A percentile compares a stretch with the other conserved stretches of the same genome.
Evolutionary conservation across 371 early-diverging fungal genomes (phyloP).

Genomic region (Mucor velutinosus): DNA sequence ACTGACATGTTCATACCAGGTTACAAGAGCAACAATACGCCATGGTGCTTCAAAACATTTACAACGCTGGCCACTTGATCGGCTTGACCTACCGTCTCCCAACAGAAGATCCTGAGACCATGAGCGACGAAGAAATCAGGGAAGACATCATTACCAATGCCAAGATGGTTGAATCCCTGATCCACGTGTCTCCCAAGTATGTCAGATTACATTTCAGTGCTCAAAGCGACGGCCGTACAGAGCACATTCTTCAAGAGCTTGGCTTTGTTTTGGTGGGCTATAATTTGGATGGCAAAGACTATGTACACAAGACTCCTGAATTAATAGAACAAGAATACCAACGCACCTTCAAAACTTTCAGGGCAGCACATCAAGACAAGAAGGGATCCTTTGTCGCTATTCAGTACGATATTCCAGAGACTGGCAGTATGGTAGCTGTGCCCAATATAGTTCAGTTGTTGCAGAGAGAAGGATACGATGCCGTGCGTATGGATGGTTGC

Average conservation of each 20-base stretch:
- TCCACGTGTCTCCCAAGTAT: slow-evolving; percentile 57
- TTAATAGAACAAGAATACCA: slow-evolving; percentile 41
- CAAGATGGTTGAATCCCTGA: slow-evolving; percentile 46
- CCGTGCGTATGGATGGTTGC: slow-evolving; percentile 60
- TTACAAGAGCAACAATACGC: slow-evolving; percentile 55
- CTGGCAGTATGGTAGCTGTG: slow-evolving; percentile 48
- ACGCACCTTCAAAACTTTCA: slow-evolving; percentile 46
- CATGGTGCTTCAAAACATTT: slow-evolving; percentile 51
- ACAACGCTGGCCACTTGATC: slow-evolving; percentile 60
- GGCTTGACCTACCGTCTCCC: slow-evolving; percentile 64
- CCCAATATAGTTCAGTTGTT: slow-evolving; percentile 47
- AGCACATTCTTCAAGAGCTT: slow-evolving; percentile 46
- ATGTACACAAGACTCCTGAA: slow-evolving; percentile 38
- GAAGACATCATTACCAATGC: slow-evolving; percentile 54
- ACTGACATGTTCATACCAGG: slow-evolving; percentile 15
- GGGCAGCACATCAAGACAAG: slow-evolving; percentile 45
- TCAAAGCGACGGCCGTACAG: slow-evolving; percentile 42
- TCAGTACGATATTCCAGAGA: slow-evolving; percentile 59
- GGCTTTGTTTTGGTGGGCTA: slow-evolving; percentile 56
- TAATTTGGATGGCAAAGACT: slow-evolving; percentile 59
- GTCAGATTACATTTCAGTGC: slow-evolving; percentile 56
- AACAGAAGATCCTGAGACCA: slow-evolving; percentile 43
- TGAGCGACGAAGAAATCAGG: slow-evolving; percentile 50
- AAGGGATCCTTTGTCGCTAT: slow-evolving; percentile 56
- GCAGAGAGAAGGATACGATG: slow-evolving; percentile 47